Percentiles rank a stretch among this genome's conserved stretches.
Conservation (phyloP, 495 filamentous ascomycete species). For the Penicillium bovifimosum region DNA sequence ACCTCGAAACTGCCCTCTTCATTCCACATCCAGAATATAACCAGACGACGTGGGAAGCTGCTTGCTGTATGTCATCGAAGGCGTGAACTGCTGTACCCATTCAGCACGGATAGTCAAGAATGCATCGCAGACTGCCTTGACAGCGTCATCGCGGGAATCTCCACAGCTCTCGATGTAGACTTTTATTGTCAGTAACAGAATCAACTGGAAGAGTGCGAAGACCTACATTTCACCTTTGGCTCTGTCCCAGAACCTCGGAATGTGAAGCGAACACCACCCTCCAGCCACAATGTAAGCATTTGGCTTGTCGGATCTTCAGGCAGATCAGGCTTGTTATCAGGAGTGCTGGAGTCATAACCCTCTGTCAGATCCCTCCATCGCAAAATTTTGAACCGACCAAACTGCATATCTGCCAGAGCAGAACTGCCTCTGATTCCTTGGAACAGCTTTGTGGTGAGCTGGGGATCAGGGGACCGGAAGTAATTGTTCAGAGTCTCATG, state of each 20-base stretch:
- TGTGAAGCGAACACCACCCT: conserved; percentile 56
- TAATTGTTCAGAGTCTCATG: conserved; percentile 66
- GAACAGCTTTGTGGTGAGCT: conserved; percentile 51
- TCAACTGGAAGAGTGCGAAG: background rate
- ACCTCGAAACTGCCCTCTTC: background rate
- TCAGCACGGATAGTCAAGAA: conserved; percentile 47
- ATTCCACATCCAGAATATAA: conserved; percentile 27
- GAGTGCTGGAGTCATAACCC: conserved; percentile 55
- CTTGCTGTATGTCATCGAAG: conserved; percentile 35
- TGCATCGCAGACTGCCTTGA: conserved; percentile 48
- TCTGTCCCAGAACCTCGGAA: conserved; percentile 66
- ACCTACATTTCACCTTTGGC: conserved; percentile 59
- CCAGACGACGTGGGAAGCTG: conserved; percentile 40
- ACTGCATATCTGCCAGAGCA: conserved; percentile 34
- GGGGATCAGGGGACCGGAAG: conserved; percentile 54
- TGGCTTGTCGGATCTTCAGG: conserved; percentile 55
- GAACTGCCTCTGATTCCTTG: conserved; percentile 45
- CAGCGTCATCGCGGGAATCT: conserved; percentile 41
- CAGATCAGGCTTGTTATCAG: conserved; percentile 50
- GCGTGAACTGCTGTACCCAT: conserved; percentile 51
- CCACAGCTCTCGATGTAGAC: conserved; percentile 55
- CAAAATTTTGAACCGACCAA: conserved; percentile 49
- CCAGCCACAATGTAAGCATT: conserved; percentile 69
- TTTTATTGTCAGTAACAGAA: conserved; percentile 16
- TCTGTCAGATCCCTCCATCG: conserved; percentile 66